Evolutionary conservation across 768 basidiomycete species (phyloP), one percentile per base, ranked within the genome.

Genomic region (Psilocybe azurescens): DNA sequence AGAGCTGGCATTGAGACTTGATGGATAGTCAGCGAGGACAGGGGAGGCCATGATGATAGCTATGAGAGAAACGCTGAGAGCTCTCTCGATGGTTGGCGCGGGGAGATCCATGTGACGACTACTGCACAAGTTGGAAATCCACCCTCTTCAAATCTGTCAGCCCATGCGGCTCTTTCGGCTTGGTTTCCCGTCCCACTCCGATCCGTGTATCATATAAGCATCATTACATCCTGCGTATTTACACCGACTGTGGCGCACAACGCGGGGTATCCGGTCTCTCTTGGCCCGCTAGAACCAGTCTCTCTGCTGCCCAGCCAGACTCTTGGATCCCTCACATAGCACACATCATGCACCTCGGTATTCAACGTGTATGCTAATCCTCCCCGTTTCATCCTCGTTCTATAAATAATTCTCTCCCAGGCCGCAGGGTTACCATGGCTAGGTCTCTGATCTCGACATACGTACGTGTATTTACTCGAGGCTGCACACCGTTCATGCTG

Each of bases 31-130:
- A 33, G 57, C 49, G 53, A 67, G 49, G 57, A 70, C 65, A 61
- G 67, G 68, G 58, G 69, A 58, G 47, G 69, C 62, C 65, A 71
- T 67, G 65, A 64, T 60, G 59, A 59, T 55, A 49, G 68, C 56
- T 48, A 61, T 59, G 61, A 49, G 47, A 58, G 56, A 47, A 48
- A 56, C 20, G 28, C 8, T 20, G 20, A 38, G 56, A 36, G 56
- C 33, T 18, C 13, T 28, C 30, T 51, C 29, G 41, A 46, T 32
- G 16, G 30, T 53, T n/a, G 30, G 52, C 11, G 36, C 18, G 7
- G 48, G 55, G 14, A 44, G 41, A 7, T 41, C 61, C 64, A 61
- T 65, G 64, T 56, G 61, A 24, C 13, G 14, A 7, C 8, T 44
- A 44, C 14, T 13, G 41, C 41, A n/a, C 11, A n/a, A 18, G 8